Evolutionary conservation across 371 early-diverging fungal species (phyloP).

Genomic region (Nosema muscidifuracis): DNA sequence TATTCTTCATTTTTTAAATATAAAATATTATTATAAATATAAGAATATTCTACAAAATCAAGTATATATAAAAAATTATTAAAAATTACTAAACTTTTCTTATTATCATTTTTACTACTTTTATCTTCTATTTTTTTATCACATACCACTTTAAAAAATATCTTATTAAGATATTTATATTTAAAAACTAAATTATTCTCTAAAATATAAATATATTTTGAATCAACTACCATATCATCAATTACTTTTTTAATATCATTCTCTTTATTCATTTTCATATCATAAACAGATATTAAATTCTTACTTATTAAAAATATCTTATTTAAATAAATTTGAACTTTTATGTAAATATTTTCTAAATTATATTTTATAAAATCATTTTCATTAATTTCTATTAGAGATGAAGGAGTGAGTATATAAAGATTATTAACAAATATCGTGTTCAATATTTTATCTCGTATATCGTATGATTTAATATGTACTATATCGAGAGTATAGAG

Average conservation of each 20-base stretch:
- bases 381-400: neutral
- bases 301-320: too few relatives aligned
- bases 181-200: neutral
- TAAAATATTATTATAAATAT: too few relatives aligned
- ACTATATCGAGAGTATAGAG: neutral
- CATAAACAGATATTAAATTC: too few relatives aligned
- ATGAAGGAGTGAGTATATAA: neutral
- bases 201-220: neutral
- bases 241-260: neutral
- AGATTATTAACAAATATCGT: neutral
- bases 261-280: too few relatives aligned
- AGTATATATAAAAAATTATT: too few relatives aligned
- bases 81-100: too few relatives aligned
- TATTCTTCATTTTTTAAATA: too few relatives aligned
- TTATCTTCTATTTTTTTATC: too few relatives aligned
- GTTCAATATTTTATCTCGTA: neutral
- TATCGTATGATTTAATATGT: neutral
- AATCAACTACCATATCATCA: neutral
- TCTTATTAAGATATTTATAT: constrained; percentile 1
- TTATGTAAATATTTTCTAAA: neutral
- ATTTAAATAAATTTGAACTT: too few relatives aligned
- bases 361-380: neutral
- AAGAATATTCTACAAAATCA: too few relatives aligned
- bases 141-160: neutral
- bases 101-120: too few relatives aligned